Evolutionary conservation across 1,284 basidiomycete species (phyloP).

Genomic region (Cystobasidiaceae sp.): DNA sequence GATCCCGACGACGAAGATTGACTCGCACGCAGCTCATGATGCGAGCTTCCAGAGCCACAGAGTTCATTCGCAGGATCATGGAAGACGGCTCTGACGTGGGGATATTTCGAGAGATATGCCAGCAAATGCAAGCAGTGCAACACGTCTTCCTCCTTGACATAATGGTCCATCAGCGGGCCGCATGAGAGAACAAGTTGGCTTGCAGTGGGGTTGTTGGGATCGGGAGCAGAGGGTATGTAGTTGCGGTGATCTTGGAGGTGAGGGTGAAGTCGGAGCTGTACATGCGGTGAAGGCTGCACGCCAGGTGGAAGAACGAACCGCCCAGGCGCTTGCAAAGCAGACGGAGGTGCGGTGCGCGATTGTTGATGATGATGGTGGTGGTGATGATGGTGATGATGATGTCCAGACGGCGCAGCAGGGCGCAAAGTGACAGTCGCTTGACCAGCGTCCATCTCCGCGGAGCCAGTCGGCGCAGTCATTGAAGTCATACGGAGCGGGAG

Average conservation of each 20-base stretch:
- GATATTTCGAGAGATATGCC: slow-evolving; percentile 95
- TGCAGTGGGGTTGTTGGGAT: neutral
- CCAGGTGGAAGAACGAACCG: neutral
- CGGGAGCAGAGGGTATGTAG: neutral
- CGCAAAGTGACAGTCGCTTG: no score
- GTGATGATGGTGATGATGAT: no score
- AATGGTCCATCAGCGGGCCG: slow-evolving; percentile 14
- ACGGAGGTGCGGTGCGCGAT: no score
- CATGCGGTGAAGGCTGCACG: slow-evolving; percentile 5
- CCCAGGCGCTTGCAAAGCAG: no score
- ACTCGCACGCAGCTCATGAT: no score
- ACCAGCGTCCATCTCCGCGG: no score
- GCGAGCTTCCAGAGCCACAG: neutral
- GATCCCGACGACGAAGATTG: no score
- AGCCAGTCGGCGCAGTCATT: no score
- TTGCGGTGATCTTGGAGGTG: no score
- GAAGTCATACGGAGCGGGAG: neutral
- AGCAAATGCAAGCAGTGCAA: slow-evolving; percentile 83
- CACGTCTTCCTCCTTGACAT: slow-evolving; percentile 90
- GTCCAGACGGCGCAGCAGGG: no score
- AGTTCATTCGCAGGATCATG: slow-evolving; percentile 51
- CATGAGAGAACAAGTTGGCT: neutral
- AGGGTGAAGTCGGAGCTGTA: slow-evolving; percentile 16
- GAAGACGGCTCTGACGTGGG: slow-evolving; percentile 94
- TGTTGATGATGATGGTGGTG: no score